Conservation (phyloP, 345 rosid species). For the Dimocarpus longan region DNA sequence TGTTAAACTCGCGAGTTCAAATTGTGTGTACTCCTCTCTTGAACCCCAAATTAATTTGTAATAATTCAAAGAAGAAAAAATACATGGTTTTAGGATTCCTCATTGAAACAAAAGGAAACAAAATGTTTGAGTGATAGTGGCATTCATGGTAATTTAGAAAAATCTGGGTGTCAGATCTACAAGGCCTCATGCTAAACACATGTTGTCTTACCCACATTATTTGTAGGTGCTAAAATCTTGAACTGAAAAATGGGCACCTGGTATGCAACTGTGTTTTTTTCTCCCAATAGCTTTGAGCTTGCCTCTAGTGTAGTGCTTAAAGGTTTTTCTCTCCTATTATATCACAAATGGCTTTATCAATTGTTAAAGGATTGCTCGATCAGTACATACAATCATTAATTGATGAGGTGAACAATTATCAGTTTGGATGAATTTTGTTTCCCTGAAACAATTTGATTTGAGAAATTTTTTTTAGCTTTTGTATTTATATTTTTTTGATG, state of each 20-base stretch:
- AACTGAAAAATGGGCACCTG: constrained; percentile 16
- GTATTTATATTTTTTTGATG: neutral
- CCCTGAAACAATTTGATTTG: neutral
- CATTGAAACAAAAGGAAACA: too few relatives aligned
- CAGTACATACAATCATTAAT: constrained; percentile 44
- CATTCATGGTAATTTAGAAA: constrained; percentile 30
- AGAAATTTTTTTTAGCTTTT: constrained; percentile 2
- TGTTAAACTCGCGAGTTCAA: too few relatives aligned
- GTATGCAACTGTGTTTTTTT: constrained; percentile 28
- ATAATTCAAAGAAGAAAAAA: too few relatives aligned
- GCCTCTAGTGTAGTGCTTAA: constrained; percentile 1
- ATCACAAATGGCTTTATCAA: constrained; percentile 48
- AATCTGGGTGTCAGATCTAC: constrained; percentile 21
- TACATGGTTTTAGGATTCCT: too few relatives aligned
- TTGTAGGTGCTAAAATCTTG: constrained; percentile 20
- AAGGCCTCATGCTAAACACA: constrained; percentile 25
- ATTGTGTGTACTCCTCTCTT: too few relatives aligned
- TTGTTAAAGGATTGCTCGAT: constrained; percentile 46
- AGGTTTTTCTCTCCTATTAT: constrained; percentile 12
- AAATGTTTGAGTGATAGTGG: constrained; percentile 23
- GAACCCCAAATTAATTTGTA: too few relatives aligned
- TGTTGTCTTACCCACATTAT: constrained; percentile 27
- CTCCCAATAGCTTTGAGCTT: constrained; percentile 20
- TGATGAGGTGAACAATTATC: constrained; percentile 42
- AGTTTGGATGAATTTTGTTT: constrained; percentile 1